These are phyloP conservation scores for Metroxylon sagu DNA, from an alignment of 176 grass and related monocot genomes.

Conservation along the genomic window DNA sequence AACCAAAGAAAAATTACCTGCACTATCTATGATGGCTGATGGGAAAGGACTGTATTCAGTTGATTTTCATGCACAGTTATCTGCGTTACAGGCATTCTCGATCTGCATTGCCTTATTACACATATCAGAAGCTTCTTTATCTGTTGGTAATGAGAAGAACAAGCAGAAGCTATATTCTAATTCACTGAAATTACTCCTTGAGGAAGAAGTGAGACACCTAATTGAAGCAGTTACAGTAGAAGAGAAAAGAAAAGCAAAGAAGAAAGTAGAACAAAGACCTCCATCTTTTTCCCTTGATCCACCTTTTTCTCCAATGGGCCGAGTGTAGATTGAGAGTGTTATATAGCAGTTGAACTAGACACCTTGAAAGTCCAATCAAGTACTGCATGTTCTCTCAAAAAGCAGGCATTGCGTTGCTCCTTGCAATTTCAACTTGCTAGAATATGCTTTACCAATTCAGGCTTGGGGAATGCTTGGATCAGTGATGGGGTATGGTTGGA, in stretches of 20 bases:
- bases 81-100: constrained; percentile 76
- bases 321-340: constrained; percentile 39
- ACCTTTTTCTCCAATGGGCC: constrained; percentile 81
- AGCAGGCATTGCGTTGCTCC: too few species aligned
- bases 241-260: constrained; percentile 67
- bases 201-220: constrained; percentile 86
- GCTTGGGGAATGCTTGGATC: too few species aligned
- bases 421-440: too few species aligned
- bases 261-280: constrained; percentile 40
- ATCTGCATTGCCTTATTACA: constrained; percentile 83
- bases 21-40: constrained; percentile 50
- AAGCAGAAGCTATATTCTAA: constrained; percentile 69
- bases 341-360: too few species aligned
- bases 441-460: too few species aligned
- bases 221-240: constrained; percentile 63
- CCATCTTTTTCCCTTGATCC: constrained; percentile 44
- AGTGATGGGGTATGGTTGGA: too few species aligned
- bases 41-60: constrained; percentile 57
- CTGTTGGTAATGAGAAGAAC: constrained; percentile 50
- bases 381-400: too few species aligned
- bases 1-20: constrained; percentile 68
- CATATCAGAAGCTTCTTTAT: constrained; percentile 54
- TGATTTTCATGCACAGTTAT: constrained; percentile 74
- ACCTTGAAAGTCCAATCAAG: too few species aligned
- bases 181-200: constrained; percentile 72